Evolutionary conservation across 192 early-diverging fungal species (phyloP), one percentile per base, ranked within the genome.

Genomic region (Chytriomyces hyalinus): DNA sequence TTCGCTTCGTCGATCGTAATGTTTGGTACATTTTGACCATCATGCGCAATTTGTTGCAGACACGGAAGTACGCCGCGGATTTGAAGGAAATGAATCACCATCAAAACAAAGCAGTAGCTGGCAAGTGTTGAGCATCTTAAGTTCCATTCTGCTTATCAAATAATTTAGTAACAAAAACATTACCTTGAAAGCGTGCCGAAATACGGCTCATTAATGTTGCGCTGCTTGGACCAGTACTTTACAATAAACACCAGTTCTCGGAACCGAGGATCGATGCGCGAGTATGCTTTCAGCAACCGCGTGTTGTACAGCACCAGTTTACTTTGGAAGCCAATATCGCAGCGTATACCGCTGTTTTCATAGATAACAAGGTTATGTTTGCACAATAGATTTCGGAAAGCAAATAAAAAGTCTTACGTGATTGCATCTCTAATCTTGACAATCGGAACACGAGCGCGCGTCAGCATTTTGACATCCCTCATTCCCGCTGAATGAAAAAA

Each of bases 71-170:
- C 75, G 28, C 76, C 76, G 10, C 79, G 80, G n/a, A 78, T 26
- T 73, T 84, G 83, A 10, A 85, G 69, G 43, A 83, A 74, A 47
- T 76, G 69, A 45, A 85, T 78, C 17, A 83, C 61, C 84, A 85
- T 83, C 22, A 85, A 73, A 15, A 75, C 66, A 49, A 79, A 85
- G 28, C 74, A 82, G 61, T 85, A 85, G 75, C 80, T 80, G 2
- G 2, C 1, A 57, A 61, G 59, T 15, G 43, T 71, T 53, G 51
- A 71, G 51, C 51, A 49, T 60, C 65, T 47, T 26, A 26, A 26
- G 24, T 26, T 26, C 24, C 24, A 26, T 26, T 26, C 24, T 26
- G 24, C 24, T 26, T 26, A 26, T 26, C 24, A 26, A 26, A 26
- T 26, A 26, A 26, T 26, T 26, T 26, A 26, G 24, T 26, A 26